Conservation (phyloP, 176 grass and related monocot species). For the Chrysopogon serrulatus region DNA sequence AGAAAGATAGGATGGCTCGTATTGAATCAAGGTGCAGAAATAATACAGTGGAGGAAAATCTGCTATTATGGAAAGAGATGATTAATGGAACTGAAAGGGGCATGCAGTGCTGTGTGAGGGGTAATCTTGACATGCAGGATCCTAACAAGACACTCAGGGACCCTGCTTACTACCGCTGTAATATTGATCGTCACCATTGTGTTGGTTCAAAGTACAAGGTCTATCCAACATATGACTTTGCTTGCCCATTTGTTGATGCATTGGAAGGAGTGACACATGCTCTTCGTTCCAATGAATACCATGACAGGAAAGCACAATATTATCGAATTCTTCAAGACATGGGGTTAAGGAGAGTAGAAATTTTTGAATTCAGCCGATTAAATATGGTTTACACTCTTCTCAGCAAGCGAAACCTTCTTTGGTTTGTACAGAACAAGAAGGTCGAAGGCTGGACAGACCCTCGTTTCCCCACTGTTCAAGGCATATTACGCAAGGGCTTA, state of each 20-base stretch:
- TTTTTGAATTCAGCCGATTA: neutral
- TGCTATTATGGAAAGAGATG: neutral
- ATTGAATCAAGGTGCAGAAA: slow-evolving; percentile 76
- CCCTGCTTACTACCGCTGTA: neutral
- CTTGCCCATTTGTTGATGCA: neutral
- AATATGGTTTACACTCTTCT: neutral
- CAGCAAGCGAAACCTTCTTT: neutral
- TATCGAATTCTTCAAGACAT: neutral
- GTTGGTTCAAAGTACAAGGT: neutral
- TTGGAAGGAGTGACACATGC: neutral
- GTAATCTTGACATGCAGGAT: too few relatives aligned
- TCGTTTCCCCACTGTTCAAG: neutral
- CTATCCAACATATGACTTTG: neutral
- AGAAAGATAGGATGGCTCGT: slow-evolving; percentile 69
- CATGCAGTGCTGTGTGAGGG: neutral
- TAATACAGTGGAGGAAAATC: slow-evolving; percentile 17
- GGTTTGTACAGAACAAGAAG: neutral
- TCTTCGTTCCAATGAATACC: neutral
- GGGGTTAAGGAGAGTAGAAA: neutral
- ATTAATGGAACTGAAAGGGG: neutral
- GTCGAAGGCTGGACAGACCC: neutral
- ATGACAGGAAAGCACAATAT: neutral
- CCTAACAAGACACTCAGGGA: too few relatives aligned
- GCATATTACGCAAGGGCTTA: neutral
- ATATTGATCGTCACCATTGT: neutral